Base-by-base conservation (phyloP, 257 asterid genomes). In the Schizonepeta tenuifolia region DNA sequence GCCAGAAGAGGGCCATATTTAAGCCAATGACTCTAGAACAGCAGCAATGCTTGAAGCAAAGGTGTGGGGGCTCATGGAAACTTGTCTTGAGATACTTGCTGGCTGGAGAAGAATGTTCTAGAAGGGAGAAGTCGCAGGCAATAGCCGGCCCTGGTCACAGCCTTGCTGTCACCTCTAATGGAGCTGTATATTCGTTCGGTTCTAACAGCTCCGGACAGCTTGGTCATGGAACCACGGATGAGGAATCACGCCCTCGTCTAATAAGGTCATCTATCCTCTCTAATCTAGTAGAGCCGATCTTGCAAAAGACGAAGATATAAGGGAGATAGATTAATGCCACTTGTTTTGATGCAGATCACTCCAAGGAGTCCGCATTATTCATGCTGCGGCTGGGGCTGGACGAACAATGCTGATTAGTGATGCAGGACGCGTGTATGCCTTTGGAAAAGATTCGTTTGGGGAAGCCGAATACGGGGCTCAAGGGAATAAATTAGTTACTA, bases 101-200 rank as follows among this genome's bases (percentile, higher is more conserved):
- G 65, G 96, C 98, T 22, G 99, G 99, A 60, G 99, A 95, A 83
- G 78, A 84, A 11, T 95, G 99, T 78, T 82, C 88, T 24, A 77
- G 99, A 80, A 83, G 98, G 82, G 99, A 90, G 85, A 92, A 83
- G 72, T 88, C 99, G 20, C 99, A 95, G 69, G 99, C 98, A 1
- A 85, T 92, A 70, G 99, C 99, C 1, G 99, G 99, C 18, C 98
- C 99, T 0, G 99, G 99, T n/a, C 98, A 95, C 72, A 92, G 98
- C 73, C 70, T 95, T 73, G 98, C 90, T 9, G 98, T 95, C 76
- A 95, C 97, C 59, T 79, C 90, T 26, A 82, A 82, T 12, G 99
- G 99, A 74, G 88, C 76, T n/a, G 98, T 83, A 6, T 92, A 90
- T 74, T 84, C 99, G 1, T 95, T 95, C 11, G 99, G 99, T 53